phyloP scores from a whole-genome alignment of 1,139 yeast species.

The Kodamaea ohmeri region DNA sequence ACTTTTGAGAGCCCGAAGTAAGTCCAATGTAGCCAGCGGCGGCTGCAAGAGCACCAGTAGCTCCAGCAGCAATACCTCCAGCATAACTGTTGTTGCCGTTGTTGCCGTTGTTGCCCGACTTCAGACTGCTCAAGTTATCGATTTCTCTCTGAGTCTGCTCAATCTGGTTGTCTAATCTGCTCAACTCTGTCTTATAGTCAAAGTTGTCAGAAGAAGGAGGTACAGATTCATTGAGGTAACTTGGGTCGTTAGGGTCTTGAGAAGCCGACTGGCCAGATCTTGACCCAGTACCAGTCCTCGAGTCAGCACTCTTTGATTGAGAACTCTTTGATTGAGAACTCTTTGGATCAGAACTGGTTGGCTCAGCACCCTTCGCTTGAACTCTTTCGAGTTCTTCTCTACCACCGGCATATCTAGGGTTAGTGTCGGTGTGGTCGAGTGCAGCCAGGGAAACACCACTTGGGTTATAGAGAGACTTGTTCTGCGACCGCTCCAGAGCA shows the following conservation, averaged over 20 bases:
- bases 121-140: slow-evolving; percentile 17
- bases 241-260: too few species aligned
- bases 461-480: slow-evolving; percentile 32
- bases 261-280: too few species aligned
- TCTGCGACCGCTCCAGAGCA: slow-evolving; percentile 24
- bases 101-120: background rate
- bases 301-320: too few species aligned
- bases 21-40: slow-evolving; percentile 18
- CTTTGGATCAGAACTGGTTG: background rate
- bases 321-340: too few species aligned
- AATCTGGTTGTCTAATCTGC: slow-evolving; percentile 24
- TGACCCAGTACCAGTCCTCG: too few species aligned
- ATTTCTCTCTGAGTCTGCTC: slow-evolving; percentile 27
- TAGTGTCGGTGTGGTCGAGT: slow-evolving; percentile 11
- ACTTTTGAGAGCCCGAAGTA: background rate
- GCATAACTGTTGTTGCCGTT: background rate
- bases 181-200: slow-evolving; percentile 24
- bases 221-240: slow-evolving; percentile 8
- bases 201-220: slow-evolving; percentile 20
- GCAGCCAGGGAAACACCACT: slow-evolving; percentile 21
- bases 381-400: background rate
- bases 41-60: slow-evolving; percentile 15
- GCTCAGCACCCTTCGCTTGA: too few species aligned
- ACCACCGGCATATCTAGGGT: slow-evolving; percentile 2
- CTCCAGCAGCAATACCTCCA: slow-evolving; percentile 8